Evolutionary conservation across 2,329 filamentous ascomycete species (phyloP), one percentile per base, ranked within the genome.

Genomic region (Fusarium transvaalense): DNA sequence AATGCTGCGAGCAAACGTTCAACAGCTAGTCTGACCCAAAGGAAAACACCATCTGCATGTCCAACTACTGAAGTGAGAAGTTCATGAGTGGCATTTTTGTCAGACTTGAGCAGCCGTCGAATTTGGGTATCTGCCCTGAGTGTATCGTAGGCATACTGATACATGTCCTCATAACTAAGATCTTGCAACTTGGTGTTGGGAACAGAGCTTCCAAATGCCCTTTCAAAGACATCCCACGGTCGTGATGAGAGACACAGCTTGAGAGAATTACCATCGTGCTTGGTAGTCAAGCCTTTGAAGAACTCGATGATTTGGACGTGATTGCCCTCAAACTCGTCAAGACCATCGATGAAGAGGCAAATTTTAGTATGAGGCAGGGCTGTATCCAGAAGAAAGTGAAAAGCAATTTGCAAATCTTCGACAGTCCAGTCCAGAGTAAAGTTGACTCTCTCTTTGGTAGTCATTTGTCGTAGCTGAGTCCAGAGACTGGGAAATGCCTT

Each of bases 321-420:
- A 5, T 78, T 63, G 1, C 77, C 77, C 6, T 76, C 74, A 38
- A 78, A 79, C 48, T 79, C 78, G 25, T 79, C 77, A 2, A 79
- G 64, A 0, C 78, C 78, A 15, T 79, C 78, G 1, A 79, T 66
- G 17, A 79, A 76, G 0, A 74, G 53, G 4, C 76, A 78, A 6
- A 78, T 45, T 1, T 53, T 61, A 3, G 38, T 58, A 6, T 21
- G 31, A 12, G 55, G 43, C 21, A 61, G 23, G 2, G 55, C 58
- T 1, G 38, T 32, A 10, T 60, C 38, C 17, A 61, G 29, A 4
- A 61, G 32, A 6, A 45, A 60, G 45, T 52, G 37, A 6, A 61
- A 60, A 1, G 58, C 55, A 19, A 19, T 12, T 3, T 61, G 45
- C 2, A 60, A 14, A 5, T 60, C 55, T 14, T 21, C 19, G 7